Conservation (phyloP, 2,329 filamentous ascomycete species). For the Xylogone sp. region DNA sequence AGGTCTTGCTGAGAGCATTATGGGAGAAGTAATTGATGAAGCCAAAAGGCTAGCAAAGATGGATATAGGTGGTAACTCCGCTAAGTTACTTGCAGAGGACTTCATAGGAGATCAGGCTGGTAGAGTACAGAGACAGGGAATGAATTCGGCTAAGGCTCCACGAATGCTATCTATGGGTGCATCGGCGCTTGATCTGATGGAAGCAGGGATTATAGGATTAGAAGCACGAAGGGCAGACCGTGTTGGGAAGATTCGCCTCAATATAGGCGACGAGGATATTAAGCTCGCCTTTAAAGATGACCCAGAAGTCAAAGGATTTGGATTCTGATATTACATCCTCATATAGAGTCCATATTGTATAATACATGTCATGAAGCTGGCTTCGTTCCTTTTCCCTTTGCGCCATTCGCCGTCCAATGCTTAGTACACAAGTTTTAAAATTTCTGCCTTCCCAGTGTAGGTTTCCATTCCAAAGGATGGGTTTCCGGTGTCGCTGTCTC, state of each 20-base stretch:
- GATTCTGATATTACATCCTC: slow-evolving; percentile 19
- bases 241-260: slow-evolving; percentile 80
- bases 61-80: slow-evolving; percentile 54
- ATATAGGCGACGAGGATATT: slow-evolving; percentile 88
- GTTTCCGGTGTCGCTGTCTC: slow-evolving; percentile 86
- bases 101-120: slow-evolving; percentile 24
- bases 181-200: slow-evolving; percentile 78
- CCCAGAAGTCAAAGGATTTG: slow-evolving; percentile 66
- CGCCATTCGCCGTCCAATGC: slow-evolving; percentile 23
- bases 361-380: slow-evolving; percentile 3
- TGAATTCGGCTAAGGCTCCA: slow-evolving; percentile 23
- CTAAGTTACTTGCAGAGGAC: slow-evolving; percentile 44
- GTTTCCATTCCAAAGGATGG: slow-evolving; percentile 90
- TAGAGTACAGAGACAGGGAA: slow-evolving; percentile 16
- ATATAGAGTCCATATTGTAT: slow-evolving; percentile 4
- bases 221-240: slow-evolving; percentile 79
- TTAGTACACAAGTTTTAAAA: slow-evolving; percentile 42
- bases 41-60: slow-evolving; percentile 64
- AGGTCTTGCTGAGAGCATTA: slow-evolving; percentile 80
- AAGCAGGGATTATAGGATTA: slow-evolving; percentile 82
- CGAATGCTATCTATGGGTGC: slow-evolving; percentile 59
- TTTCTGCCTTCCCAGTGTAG: slow-evolving; percentile 72
- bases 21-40: slow-evolving; percentile 89
- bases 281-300: slow-evolving; percentile 85
- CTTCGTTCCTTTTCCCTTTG: slow-evolving; percentile 3